Base-by-base conservation (phyloP, 768 basidiomycete genomes). In the Cystobasidiopsis lactophilus region DNA sequence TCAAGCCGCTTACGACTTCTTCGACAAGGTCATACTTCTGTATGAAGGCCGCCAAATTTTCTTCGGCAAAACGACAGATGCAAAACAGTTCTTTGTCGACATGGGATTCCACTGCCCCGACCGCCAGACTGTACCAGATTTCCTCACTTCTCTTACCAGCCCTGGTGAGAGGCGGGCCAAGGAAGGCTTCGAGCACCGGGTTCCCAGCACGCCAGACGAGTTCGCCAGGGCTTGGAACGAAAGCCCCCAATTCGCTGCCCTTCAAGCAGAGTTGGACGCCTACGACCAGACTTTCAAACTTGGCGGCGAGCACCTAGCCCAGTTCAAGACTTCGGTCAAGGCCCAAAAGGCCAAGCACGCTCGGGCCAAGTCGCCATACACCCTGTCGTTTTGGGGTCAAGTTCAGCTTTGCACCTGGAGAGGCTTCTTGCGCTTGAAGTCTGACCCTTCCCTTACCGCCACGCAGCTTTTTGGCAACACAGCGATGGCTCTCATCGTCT, bases 101-200 rank as follows among this genome's bases (percentile, higher is more conserved):
- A 66, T 73, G 65, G 73, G 73, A 2, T 74, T 72, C 64, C 56
- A 67, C 18, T 70, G 69, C 50, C 66, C 68, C 1, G 67, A 67
- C 2, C 68, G 71, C 35, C 71, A 73, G 53, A 72, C 72, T 18
- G 69, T 68, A 5, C 71, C 71, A 45, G 73, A 74, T 57, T 69
- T 68, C 60, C 53, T 54, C 29, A 54, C 85, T 52, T 60, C 61
- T 31, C 52, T 69, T 55, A 71, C 86, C 2, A 81, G 83, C 60
- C 74, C 78, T 0, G 81, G 84, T 57, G 85, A 88, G n/a, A 58
- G 60, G 3, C 54, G 53, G 47, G n/a, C 41, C 7, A 53, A 57
- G 45, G 54, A 59, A 23, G 62, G 57, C 2, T 72, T 69, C 65
- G 68, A 70, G 57, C 50, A 58, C n/a, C 50, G 53, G 10, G 70